Conservation (phyloP, 2,329 filamentous ascomycete genomes). For the Penicillium frequentans region DNA sequence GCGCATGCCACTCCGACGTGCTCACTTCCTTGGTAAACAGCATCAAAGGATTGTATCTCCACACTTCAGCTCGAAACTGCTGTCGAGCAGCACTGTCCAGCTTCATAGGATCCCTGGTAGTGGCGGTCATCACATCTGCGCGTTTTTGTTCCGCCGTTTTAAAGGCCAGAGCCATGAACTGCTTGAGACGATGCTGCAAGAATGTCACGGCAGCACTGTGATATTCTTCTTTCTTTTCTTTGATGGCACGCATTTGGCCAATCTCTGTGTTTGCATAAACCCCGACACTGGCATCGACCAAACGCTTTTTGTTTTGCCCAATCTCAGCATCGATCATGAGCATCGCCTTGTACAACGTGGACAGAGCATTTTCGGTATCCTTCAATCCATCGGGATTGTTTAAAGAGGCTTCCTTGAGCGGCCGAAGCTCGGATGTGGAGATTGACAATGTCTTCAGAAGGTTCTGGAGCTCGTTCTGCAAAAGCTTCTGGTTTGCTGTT, state of each 20-base stretch:
- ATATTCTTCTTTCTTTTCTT: constrained; percentile 92
- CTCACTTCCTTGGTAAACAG: constrained; percentile 88
- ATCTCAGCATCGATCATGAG: constrained; percentile 86
- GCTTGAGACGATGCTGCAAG: constrained; percentile 68
- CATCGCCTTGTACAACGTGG: constrained; percentile 88
- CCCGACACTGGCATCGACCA: constrained; percentile 48
- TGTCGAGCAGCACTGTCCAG: constrained; percentile 72
- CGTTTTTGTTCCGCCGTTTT: constrained; percentile 72
- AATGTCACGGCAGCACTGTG: constrained; percentile 73
- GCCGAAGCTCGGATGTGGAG: constrained; percentile 70
- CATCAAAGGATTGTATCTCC: constrained; percentile 84
- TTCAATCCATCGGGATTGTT: constrained; percentile 69
- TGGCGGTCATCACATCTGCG: constrained; percentile 57
- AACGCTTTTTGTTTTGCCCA: constrained; percentile 55
- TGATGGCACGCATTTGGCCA: constrained; percentile 86
- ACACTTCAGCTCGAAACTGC: constrained; percentile 69
- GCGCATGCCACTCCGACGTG: constrained; percentile 73
- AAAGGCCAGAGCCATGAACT: constrained; percentile 81
- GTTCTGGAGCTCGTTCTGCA: constrained; percentile 84
- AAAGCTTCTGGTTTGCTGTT: constrained; percentile 91
- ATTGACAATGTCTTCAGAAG: constrained; percentile 92
- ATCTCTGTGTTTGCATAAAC: constrained; percentile 72
- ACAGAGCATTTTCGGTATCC: constrained; percentile 73
- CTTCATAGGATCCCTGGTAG: constrained; percentile 52
- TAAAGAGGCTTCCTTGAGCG: constrained; percentile 71